phyloP scores from a whole-genome alignment of 495 filamentous ascomycete species.

The Evernia prunastri region DNA sequence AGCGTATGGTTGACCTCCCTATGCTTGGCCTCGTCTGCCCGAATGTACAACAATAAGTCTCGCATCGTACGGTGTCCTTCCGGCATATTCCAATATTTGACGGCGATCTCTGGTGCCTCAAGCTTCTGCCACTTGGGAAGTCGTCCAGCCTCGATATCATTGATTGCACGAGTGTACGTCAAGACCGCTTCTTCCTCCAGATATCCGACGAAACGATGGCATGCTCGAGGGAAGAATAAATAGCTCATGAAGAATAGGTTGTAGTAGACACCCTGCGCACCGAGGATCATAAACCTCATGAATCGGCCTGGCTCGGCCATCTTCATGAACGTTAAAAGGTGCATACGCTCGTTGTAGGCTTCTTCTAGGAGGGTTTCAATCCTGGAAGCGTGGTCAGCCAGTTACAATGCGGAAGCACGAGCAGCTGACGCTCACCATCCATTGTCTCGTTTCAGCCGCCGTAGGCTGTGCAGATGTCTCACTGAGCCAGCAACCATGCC shows the following conservation, averaged over 20 bases:
- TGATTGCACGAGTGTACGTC: constrained; percentile 83
- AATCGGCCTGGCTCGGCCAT: constrained; percentile 83
- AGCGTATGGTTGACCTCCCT: constrained; percentile 96
- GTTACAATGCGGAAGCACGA: neutral
- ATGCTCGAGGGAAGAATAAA: constrained; percentile 79
- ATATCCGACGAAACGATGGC: constrained; percentile 94
- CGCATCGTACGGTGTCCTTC: constrained; percentile 75
- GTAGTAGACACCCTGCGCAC: constrained; percentile 84
- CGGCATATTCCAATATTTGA: constrained; percentile 89
- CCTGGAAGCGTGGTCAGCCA: constrained; percentile 33
- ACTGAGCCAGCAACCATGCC: constrained; percentile 97
- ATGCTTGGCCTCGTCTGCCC: constrained; percentile 95
- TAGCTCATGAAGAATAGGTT: constrained; percentile 89
- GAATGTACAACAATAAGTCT: constrained; percentile 79
- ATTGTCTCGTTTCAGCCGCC: constrained; percentile 84
- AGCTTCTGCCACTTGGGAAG: constrained; percentile 78
- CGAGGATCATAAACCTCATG: constrained; percentile 82
- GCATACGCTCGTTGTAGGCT: constrained; percentile 93
- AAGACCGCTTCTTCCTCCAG: constrained; percentile 95
- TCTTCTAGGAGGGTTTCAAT: constrained; percentile 95
- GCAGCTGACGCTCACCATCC: constrained; percentile 57
- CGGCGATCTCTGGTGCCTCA: constrained; percentile 77
- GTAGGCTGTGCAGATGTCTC: constrained; percentile 74
- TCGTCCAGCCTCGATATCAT: constrained; percentile 75
- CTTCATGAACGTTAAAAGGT: constrained; percentile 89